Conservation (phyloP, 2,329 filamentous ascomycete genomes). For the Scedosporium dehoogii region DNA sequence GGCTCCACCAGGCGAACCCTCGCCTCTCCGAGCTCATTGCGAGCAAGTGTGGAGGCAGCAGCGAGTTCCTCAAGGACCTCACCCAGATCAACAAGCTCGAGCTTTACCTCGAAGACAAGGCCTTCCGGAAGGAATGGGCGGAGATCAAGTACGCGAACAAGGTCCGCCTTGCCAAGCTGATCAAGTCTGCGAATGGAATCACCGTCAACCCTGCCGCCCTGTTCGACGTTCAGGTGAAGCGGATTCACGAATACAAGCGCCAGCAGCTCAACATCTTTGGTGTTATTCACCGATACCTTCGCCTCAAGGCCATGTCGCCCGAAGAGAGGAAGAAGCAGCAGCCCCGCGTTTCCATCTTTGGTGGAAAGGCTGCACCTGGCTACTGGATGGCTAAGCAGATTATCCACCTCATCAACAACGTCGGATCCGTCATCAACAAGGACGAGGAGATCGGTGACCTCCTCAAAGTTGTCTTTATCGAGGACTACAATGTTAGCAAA, state of each 20-base stretch:
- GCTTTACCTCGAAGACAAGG: conserved; percentile 70
- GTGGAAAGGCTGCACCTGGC: conserved; percentile 92
- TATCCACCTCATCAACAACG: conserved; percentile 91
- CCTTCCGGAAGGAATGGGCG: conserved; percentile 88
- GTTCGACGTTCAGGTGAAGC: conserved; percentile 97
- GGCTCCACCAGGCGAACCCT: conserved; percentile 96
- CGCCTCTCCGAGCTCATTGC: conserved; percentile 85
- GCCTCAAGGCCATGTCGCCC: conserved; percentile 73
- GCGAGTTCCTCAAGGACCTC: conserved; percentile 83
- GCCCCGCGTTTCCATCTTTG: conserved; percentile 90
- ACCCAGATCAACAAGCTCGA: conserved; percentile 81
- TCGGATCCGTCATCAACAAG: conserved; percentile 82
- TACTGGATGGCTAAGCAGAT: conserved; percentile 99
- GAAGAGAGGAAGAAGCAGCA: conserved; percentile 80
- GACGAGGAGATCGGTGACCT: conserved; percentile 87
- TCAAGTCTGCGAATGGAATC: conserved; percentile 70
- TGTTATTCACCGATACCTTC: conserved; percentile 87
- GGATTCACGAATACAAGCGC: conserved; percentile 98
- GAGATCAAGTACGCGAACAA: conserved; percentile 98
- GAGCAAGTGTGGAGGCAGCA: conserved; percentile 70
- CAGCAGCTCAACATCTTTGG: conserved; percentile 99
- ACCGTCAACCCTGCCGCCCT: conserved; percentile 78
- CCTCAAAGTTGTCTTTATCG: conserved; percentile 92
- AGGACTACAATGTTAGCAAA: conserved; percentile 99
- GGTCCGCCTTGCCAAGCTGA: conserved; percentile 80